Evolutionary conservation across 2,329 filamentous ascomycete species (phyloP).

Genomic region (Biscogniauxia mediterranea): DNA sequence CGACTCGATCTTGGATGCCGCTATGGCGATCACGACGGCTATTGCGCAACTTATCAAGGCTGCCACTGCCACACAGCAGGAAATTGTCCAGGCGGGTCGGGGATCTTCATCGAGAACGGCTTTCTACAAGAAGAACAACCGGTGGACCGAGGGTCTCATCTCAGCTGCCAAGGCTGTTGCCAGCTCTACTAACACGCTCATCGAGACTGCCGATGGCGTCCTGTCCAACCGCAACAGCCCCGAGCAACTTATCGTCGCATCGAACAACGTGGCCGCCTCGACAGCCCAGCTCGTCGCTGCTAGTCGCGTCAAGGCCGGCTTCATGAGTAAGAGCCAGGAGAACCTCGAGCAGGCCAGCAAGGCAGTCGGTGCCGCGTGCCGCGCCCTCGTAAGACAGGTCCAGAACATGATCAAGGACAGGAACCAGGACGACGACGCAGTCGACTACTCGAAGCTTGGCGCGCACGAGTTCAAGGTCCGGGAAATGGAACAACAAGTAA

Average conservation of each 20-base stretch:
- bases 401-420: slow-evolving; percentile 91
- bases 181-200: slow-evolving; percentile 88
- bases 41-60: slow-evolving; percentile 95
- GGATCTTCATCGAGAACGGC: slow-evolving; percentile 84
- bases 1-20: slow-evolving; percentile 90
- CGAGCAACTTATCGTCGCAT: slow-evolving; percentile 96
- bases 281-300: slow-evolving; percentile 96
- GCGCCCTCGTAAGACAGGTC: slow-evolving; percentile 85
- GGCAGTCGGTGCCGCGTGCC: slow-evolving; percentile 85
- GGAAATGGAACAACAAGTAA: slow-evolving; percentile 99
- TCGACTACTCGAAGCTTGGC: slow-evolving; percentile 86
- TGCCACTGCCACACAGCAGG: slow-evolving; percentile 86
- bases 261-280: slow-evolving; percentile 92
- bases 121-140: slow-evolving; percentile 99
- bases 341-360: slow-evolving; percentile 86
- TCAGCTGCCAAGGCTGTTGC: slow-evolving; percentile 97
- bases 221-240: slow-evolving; percentile 88
- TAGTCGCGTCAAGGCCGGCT: slow-evolving; percentile 92
- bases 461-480: slow-evolving; percentile 97
- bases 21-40: slow-evolving; percentile 87
- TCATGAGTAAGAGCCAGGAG: slow-evolving; percentile 97
- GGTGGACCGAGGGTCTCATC: slow-evolving; percentile 97
- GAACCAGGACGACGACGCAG: slow-evolving; percentile 74
- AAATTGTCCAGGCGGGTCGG: slow-evolving; percentile 91
- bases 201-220: slow-evolving; percentile 96